Base-by-base conservation (phyloP, 108 stramenopile genomes). In the Stephanodiscus triporus region DNA sequence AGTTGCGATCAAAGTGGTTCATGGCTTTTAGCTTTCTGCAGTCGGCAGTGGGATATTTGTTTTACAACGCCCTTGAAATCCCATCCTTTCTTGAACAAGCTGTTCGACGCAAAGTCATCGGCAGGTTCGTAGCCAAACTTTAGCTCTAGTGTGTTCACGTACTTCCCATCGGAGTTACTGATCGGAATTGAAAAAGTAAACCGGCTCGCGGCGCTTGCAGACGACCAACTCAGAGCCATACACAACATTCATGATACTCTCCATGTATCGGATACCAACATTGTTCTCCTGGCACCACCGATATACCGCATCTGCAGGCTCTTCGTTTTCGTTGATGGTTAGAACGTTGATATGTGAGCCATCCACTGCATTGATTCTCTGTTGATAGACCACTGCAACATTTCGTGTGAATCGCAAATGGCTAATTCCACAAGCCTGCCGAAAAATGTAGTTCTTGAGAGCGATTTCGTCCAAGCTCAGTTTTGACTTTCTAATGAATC, bases 51-150 rank as follows among this genome's bases (percentile, higher is more conserved):
- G 63, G 63, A 85, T 30, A 85, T 53, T 55, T 81, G 84, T 8
- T 63, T 42, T 6, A 85, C 51, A 11, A 85, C 63, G 8, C 61
- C 53, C 17, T 51, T 40, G 30, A 85, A 66, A 67, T 85, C 84
- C 80, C 84, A 85, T 24, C 57, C 63, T 61, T 76, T 85, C 42
- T 76, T 67, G 70, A 85, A 85, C 22, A 85, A 62, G 0, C 73
- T 77, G 58, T 81, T 68, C 20, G 29, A 53, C 8, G 77, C 66
- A 37, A 82, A 82, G 34, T 73, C 84, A 73, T 85, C 84, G 17
- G 73, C 72, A 20, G 84, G 84, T 47, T 85, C 84, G 24, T 85
- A 53, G 14, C 72, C 68, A 29, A 78, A 26, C 56, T 74, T 72
- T 6, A 85, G 26, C 32, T 81, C 70, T 22, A 85, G 60, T 32